Evolutionary conservation across 73 alveolate genomes (phyloP).

Genomic region (Tetrahymena thermophila): DNA sequence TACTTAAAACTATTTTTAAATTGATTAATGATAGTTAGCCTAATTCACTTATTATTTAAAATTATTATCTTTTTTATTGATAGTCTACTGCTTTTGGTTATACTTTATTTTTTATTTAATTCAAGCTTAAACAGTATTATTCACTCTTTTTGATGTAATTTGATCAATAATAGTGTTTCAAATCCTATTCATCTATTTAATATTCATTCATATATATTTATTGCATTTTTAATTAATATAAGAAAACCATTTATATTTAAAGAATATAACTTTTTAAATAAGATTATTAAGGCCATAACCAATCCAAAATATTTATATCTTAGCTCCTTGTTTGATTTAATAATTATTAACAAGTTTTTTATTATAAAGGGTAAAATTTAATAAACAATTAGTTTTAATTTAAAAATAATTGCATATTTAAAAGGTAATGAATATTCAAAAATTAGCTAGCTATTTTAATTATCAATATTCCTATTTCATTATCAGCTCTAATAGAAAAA

Average conservation of each 20-base stretch:
- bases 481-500: neutral
- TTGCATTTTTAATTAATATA: no score
- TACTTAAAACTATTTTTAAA: no score
- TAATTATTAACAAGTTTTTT: no score
- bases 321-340: neutral
- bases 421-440: neutral
- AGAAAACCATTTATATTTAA: neutral
- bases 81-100: conserved; percentile 1
- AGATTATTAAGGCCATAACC: neutral
- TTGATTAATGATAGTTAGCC: neutral
- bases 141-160: neutral
- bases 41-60: neutral
- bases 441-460: no score
- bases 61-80: neutral
- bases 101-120: neutral
- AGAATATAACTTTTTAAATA: neutral
- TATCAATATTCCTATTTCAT: neutral
- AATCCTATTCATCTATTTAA: neutral
- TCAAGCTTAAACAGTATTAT: neutral
- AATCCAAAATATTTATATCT: neutral
- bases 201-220: no score
- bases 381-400: neutral
- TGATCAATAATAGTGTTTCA: neutral
- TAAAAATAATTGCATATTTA: no score
- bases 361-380: neutral